Conservation (phyloP, 257 asterid genomes). For the Solanum piurae region DNA sequence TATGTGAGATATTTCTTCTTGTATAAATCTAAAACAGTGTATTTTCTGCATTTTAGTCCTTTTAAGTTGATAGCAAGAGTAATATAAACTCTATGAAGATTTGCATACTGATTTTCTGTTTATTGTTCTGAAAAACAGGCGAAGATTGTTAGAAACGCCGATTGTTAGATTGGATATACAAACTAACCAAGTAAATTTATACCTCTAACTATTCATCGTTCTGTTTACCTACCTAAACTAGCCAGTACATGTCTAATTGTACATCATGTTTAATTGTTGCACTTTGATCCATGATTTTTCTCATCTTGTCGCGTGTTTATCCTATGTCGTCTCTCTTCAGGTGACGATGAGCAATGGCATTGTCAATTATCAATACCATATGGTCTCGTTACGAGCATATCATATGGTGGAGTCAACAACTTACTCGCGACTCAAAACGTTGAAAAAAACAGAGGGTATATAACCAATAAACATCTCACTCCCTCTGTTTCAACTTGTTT, state of each 20-base stretch:
- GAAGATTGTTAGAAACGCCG: background rate
- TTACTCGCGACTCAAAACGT: constrained; percentile 28
- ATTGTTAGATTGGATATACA: background rate
- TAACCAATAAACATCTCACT: background rate
- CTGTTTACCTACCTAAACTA: background rate
- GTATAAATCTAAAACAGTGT: background rate
- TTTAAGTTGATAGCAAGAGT: background rate
- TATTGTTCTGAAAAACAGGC: background rate
- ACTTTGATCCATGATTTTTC: background rate
- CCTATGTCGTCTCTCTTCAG: constrained; percentile 5
- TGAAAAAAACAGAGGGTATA: constrained; percentile 54
- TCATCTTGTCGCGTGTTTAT: background rate
- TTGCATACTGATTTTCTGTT: background rate
- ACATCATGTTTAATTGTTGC: background rate
- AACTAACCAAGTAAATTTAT: background rate
- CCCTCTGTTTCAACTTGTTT: background rate
- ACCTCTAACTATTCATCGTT: background rate
- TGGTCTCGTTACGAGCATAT: constrained; percentile 41
- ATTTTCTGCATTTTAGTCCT: background rate
- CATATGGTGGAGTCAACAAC: constrained; percentile 54
- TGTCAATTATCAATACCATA: constrained; percentile 43
- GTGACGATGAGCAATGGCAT: constrained; percentile 61
- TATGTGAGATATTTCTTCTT: background rate
- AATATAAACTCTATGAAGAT: background rate
- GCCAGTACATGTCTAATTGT: background rate